Base-by-base conservation (phyloP, 441 rosid species). In the Kokia cookei region DNA sequence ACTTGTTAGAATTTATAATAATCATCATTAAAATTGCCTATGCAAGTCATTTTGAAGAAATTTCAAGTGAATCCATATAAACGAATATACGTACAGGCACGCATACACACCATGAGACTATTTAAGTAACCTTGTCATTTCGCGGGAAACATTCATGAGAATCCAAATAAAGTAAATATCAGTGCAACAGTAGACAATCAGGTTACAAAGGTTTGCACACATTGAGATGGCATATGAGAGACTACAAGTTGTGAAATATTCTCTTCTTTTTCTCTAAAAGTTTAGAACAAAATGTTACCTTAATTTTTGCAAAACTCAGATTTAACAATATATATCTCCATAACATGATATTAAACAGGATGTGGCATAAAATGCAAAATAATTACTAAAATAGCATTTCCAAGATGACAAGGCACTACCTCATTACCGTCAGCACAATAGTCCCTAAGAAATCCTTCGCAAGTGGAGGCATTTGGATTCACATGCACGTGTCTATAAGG, bases 401-500 rank as follows among this genome's bases (percentile, higher is more conserved):
- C 62, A 67, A 37, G 15, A 65, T 37, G 71, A 63, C 13, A 69
- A 67, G 40, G 22, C 26, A 32, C 71, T 92, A 96, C 99, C 99
- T 92, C 97, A 64, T 93, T 81, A 60, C 97, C 99, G 26, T 91
- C 93, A 65, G 90, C 89, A 80, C 99, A 96, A 81, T 92, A 96
- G 76, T 97, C 99, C 86, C 84, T 87, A 65, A 96, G 86, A 84
- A 93, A 96, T 67, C 91, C 97, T 82, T 90, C 91, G 58, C 99
- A 93, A 61, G 88, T 84, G 70, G 93, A 78, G 47, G 97, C 88
- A 63, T 82, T 90, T 32, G 94, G 99, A 84, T 92, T 91, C 70
- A 96, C 98, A 78, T 91, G 93, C 71, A 96, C 98, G 79, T 96
- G 99, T 80, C 99, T 90, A 72, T 93, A 96, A 24, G 98, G 88